phyloP scores from a whole-genome alignment of 805 yeast genomes.

The Candida ovalis region DNA sequence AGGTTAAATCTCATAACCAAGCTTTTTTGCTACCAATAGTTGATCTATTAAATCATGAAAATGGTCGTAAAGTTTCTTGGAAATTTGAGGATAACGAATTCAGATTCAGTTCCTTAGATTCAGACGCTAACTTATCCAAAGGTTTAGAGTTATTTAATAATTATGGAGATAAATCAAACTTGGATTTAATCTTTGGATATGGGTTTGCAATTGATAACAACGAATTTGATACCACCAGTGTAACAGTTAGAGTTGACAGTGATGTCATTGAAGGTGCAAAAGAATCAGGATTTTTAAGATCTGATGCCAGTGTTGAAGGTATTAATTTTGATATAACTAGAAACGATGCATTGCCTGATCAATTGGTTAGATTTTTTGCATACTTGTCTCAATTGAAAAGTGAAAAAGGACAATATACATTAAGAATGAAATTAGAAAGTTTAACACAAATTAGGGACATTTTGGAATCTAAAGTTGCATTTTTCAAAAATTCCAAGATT shows the following conservation, averaged over 20 bases:
- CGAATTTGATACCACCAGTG: conserved; percentile 49
- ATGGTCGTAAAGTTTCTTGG: conserved; percentile 65
- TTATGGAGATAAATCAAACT: conserved; percentile 72
- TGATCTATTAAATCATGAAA: conserved; percentile 72
- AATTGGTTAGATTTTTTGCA: conserved; percentile 51
- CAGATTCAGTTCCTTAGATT: conserved; percentile 38
- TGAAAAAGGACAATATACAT: conserved; percentile 40
- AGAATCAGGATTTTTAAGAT: conserved; percentile 39
- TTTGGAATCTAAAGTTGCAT: conserved; percentile 44
- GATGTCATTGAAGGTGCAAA: conserved; percentile 20
- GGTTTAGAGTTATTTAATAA: conserved; percentile 72
- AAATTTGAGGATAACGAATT: conserved; percentile 20
- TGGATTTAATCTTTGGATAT: conserved; percentile 65
- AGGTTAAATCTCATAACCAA: conserved; percentile 29
- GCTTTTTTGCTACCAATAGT: conserved; percentile 77
- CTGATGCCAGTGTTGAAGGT: conserved; percentile 32
- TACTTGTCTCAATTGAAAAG: conserved; percentile 46
- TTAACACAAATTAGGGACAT: conserved; percentile 50
- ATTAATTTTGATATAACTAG: conserved; percentile 38
- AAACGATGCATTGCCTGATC: conserved; percentile 32
- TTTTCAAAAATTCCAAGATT: conserved; percentile 34
- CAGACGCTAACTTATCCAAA: conserved; percentile 26
- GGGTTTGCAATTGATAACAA: conserved; percentile 65
- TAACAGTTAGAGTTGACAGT: conserved; percentile 56
- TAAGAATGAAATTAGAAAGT: conserved; percentile 61